Conservation (phyloP, 345 rosid species). For the Cardamine occulta region DNA sequence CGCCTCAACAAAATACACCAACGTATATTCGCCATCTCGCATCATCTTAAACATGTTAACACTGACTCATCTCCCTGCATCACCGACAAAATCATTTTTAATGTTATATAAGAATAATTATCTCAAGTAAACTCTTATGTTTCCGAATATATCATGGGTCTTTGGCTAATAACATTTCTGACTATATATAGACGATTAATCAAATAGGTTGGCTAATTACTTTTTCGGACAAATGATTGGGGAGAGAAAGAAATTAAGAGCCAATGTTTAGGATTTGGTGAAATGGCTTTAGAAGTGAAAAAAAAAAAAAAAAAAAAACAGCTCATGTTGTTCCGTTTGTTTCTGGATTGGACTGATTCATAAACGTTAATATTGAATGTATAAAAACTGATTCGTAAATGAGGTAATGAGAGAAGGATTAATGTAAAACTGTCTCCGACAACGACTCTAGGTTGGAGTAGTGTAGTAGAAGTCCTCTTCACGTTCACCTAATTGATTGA, state of each 20-base stretch:
- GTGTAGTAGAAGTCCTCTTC: constrained; percentile 37
- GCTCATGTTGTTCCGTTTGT: constrained; percentile 30
- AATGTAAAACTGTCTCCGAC: constrained; percentile 39
- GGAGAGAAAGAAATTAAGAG: background rate
- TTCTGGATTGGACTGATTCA: constrained; percentile 34
- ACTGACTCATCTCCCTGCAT: background rate
- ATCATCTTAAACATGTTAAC: background rate
- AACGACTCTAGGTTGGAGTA: constrained; percentile 29
- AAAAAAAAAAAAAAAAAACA: constrained; percentile 12
- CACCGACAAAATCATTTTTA: background rate
- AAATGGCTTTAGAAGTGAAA: background rate
- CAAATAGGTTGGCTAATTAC: background rate
- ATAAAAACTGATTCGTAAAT: background rate
- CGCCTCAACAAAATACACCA: too few relatives aligned
- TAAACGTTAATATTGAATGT: background rate
- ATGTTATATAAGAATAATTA: background rate
- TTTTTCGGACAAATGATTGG: background rate
- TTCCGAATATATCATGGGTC: background rate
- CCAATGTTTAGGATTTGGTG: background rate
- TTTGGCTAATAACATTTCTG: background rate
- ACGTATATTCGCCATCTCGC: background rate
- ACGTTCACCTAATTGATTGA: constrained; percentile 40
- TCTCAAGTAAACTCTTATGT: background rate
- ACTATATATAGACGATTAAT: too few relatives aligned
- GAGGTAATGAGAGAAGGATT: constrained; percentile 26